Conservation (phyloP, 305 asterid genomes). For the Ilex paraguariensis region DNA sequence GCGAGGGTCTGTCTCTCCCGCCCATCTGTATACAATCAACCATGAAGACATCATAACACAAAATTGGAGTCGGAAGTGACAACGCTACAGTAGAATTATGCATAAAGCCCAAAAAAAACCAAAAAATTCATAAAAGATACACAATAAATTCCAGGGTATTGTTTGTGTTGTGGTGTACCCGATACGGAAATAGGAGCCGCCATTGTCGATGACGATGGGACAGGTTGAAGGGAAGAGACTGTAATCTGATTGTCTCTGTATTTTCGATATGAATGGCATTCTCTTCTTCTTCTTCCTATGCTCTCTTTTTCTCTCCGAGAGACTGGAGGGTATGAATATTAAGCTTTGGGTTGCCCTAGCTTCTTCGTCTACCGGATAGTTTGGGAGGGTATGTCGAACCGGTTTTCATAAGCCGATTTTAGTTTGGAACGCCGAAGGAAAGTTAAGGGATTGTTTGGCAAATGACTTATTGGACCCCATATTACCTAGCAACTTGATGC, state of each 20-base stretch:
- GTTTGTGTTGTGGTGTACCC: constrained; percentile 42
- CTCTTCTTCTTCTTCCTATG: constrained; percentile 6
- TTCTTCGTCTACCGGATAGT: too few relatives aligned
- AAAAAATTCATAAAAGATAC: neutral
- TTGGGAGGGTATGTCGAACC: too few relatives aligned
- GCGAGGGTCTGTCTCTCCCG: constrained; percentile 92
- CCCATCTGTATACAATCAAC: constrained; percentile 57
- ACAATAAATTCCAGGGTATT: constrained; percentile 16
- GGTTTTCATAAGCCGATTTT: too few relatives aligned
- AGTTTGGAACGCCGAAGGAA: too few relatives aligned
- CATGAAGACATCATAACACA: neutral
- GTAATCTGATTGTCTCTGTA: constrained; percentile 81
- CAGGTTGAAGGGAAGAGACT: constrained; percentile 48
- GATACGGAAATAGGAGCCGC: constrained; percentile 91
- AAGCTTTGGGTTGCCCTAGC: too few relatives aligned
- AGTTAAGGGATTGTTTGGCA: too few relatives aligned
- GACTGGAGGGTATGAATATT: too few relatives aligned
- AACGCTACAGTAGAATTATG: neutral
- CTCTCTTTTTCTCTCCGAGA: neutral
- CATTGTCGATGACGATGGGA: constrained; percentile 96
- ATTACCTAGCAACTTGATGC: too few relatives aligned
- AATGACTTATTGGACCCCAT: too few relatives aligned
- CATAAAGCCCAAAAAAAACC: neutral
- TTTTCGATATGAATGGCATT: constrained; percentile 89
- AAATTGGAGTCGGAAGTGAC: neutral